Evolutionary conservation across 805 yeast species (phyloP), one percentile per base, ranked within the genome.

Genomic region (Candida insectalens): DNA sequence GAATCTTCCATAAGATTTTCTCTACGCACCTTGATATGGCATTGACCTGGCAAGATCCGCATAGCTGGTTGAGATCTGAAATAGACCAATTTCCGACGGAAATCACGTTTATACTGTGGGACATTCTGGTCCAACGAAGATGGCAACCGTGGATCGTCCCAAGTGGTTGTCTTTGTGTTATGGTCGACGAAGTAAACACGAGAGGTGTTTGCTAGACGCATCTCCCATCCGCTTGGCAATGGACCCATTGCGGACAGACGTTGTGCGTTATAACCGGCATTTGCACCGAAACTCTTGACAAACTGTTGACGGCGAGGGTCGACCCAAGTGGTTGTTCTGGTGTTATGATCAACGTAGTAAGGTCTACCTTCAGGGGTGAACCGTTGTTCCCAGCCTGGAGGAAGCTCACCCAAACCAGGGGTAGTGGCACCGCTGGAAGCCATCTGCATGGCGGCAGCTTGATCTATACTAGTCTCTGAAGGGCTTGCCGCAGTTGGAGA

Each of bases 321-420:
- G 30, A 92, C 99, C 99, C 99, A 92, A 9, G 99, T 92, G 3
- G 99, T 92, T 1, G 99, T 92, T 59, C 99, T 74, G n/a, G 98
- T 92, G 59, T 92, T 92, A 63, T 92, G 99, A 59, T 92, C 99
- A 32, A 92, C 98, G 57, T 88, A 92, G 62, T 92, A 92, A 6
- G 97, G 94, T 55, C 98, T 76, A 26, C 98, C 99, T 61, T 92
- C 98, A 19, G 95, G 95, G 5, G 99, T 92, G 50, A 83, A 82
- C 44, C 99, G 70, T 63, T 89, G 97, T 62, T 92, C 99, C 99
- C 99, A 92, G 27, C 98, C 99, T 8, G 95, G 75, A 6, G 99
- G 99, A 43, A 92, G 68, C 62, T 92, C 98, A 19, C 98, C 98
- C 29, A 94, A 62, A 1, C 97, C 97, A 19, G 94, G 83, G 4